Base-by-base conservation (phyloP, 805 yeast species). In the Cyberlindnera maritima region DNA sequence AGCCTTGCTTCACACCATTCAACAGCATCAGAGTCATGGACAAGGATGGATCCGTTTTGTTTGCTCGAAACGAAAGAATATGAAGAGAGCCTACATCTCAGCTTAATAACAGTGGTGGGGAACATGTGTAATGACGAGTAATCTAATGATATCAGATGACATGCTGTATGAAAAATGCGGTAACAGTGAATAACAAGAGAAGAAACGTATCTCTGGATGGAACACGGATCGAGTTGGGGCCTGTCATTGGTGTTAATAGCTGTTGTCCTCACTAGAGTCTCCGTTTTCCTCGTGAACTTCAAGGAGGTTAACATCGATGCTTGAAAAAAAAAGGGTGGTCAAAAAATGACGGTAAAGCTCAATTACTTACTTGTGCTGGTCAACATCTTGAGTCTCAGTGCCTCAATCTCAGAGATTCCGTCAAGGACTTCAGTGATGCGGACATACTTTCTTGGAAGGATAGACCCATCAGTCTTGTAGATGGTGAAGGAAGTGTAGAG, bases 401-500 rank as follows among this genome's bases (percentile, higher is more conserved):
- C 61, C 36, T 61, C 65, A 39, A 53, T 57, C 45, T 56, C 61
- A 3, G 59, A 47, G 7, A 61, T 44, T 17, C 55, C 57, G 29
- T 60, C 55, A 33, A 61, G 50, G 13, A 44, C 39, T 14, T 49
- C 49, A 2, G 55, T 57, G 20, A 63, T 54, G 36, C 55, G 54
- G 28, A 57, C 57, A 36, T 53, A 53, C 42, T 57, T 57, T 41
- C 45, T 52, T 25, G 54, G 39, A 52, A 52, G 41, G 13, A 46
- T 59, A 40, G 48, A 58, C 0, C 85, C 84, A 54, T 76, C 70
- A 1, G 62, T 56, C 43, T 70, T 72, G 41, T 60, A 66, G 7
- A 83, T 71, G 41, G 69, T 66, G 54, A 57, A 74, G 7, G 66
- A 67, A 1, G 79, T 68, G 10, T 52, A 50, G 46, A 81, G 56